Conservation (phyloP, 2,329 filamentous ascomycete species). For the Fusarium kyushuense region DNA sequence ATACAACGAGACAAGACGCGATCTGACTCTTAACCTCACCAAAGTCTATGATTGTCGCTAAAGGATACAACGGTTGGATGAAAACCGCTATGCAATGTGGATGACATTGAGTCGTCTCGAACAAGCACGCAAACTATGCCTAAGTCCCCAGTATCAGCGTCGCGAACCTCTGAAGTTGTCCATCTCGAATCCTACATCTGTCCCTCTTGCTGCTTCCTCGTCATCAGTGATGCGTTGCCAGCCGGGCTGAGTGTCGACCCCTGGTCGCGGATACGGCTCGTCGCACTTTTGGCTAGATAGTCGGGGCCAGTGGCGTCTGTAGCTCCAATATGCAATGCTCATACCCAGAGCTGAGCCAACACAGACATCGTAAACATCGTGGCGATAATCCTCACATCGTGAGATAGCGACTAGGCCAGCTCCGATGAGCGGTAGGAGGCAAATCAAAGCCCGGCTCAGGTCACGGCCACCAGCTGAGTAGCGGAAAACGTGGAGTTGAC, state of each 20-base stretch:
- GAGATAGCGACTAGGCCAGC: conserved; percentile 77
- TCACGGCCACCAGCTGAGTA: conserved; percentile 61
- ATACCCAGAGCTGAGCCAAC: conserved; percentile 71
- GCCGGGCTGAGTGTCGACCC: conserved; percentile 49
- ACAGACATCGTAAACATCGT: conserved; percentile 77
- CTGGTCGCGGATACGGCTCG: conserved; percentile 67
- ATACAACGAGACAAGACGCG: conserved; percentile 26
- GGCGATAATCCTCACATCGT: conserved; percentile 76
- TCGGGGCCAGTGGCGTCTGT: conserved; percentile 72
- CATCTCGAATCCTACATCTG: conserved; percentile 57
- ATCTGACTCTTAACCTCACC: conserved; percentile 23
- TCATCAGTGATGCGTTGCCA: conserved; percentile 65
- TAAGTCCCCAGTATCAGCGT: conserved; percentile 46
- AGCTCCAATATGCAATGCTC: conserved; percentile 73
- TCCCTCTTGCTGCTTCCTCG: conserved; percentile 58
- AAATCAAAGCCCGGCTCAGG: conserved; percentile 67
- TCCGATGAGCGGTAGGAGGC: conserved; percentile 69
- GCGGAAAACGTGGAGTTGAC: conserved; percentile 71
- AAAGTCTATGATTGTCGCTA: conserved; percentile 24
- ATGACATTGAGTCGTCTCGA: conserved; percentile 18
- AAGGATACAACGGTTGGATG: conserved; percentile 3
- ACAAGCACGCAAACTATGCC: conserved; percentile 40
- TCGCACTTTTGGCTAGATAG: conserved; percentile 65
- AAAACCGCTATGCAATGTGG: conserved; percentile 23
- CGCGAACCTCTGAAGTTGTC: conserved; percentile 42